Evolutionary conservation across 2,329 filamentous ascomycete genomes (phyloP), one percentile per base, ranked within the genome.

Genomic region (Aspergillus amoenus): DNA sequence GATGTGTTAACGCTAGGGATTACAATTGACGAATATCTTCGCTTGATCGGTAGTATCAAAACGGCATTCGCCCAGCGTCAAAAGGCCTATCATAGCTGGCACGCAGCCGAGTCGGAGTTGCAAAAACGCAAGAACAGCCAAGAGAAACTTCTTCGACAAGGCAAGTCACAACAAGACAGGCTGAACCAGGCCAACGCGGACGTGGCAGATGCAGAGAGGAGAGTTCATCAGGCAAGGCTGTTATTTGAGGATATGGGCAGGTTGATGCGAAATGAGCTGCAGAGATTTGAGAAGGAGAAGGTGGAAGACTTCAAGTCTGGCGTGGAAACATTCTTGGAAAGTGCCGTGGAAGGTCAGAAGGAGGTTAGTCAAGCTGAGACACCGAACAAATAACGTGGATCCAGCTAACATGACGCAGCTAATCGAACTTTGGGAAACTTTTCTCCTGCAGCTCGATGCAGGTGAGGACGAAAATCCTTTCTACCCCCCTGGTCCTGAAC

Each of bases 261-360:
- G 12, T 78, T 97, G 70, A 94, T 99, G 92, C 86, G 91, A 59
- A 83, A 82, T 37, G 94, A 99, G 75, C 81, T 99, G 64, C 94
- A 97, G 68, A 84, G 93, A 17, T 99, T 99, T 69, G 94, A 99
- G 78, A 85, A 85, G 67, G 94, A 99, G 77, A 99, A 99, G 80
- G 94, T 99, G 3, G 94, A 99, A 72, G 94, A 99, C 72, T 99
- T 99, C 76, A 99, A 99, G 81, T 94, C 90, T 61, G 93, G 93
- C 0, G 93, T 99, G 2, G 94, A 99, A 79, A 99, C 94, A 1
- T 99, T 96, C 76, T 76, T 99, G 66, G 94, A 99, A 79, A 93
- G 94, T 69, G 91, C 94, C 3, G 92, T 99, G 4, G 94, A 99
- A 77, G 94, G 93, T 55, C 94, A 99, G 79, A 99, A 99, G 78